phyloP scores from a whole-genome alignment of 148 eudicot genomes.

The Silene conica region DNA sequence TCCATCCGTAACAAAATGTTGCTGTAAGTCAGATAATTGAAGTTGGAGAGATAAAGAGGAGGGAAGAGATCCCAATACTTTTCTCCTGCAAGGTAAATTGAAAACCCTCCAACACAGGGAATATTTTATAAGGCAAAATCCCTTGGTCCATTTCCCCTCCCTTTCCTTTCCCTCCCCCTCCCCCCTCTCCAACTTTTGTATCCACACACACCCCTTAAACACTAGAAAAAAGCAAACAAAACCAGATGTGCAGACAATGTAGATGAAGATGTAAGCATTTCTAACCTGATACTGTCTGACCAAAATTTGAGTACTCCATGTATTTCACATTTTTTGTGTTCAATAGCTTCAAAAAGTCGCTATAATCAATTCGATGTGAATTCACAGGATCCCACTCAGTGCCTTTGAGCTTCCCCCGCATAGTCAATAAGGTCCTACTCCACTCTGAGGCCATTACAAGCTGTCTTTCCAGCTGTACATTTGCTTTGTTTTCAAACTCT shows the following conservation, averaged over 20 bases:
- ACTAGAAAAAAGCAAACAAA: background rate
- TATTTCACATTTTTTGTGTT: slow-evolving; percentile 72
- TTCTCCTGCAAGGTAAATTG: too few relatives aligned
- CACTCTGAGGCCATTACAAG: slow-evolving; percentile 91
- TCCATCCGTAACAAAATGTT: too few relatives aligned
- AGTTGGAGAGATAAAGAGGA: too few relatives aligned
- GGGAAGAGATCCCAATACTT: too few relatives aligned
- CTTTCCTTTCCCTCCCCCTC: too few relatives aligned
- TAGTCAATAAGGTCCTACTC: slow-evolving; percentile 71
- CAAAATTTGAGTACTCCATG: slow-evolving; percentile 92
- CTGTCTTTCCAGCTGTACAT: slow-evolving; percentile 86
- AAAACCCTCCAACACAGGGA: too few relatives aligned
- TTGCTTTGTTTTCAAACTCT: slow-evolving; percentile 77
- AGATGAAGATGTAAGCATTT: slow-evolving; percentile 3
- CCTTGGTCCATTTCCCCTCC: too few relatives aligned
- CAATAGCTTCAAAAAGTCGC: slow-evolving; percentile 70
- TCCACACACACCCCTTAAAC: background rate
- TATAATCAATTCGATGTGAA: slow-evolving; percentile 74
- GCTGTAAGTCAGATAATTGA: too few relatives aligned
- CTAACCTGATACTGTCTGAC: slow-evolving; percentile 77
- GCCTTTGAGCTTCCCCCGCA: slow-evolving; percentile 79
- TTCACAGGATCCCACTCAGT: slow-evolving; percentile 86
- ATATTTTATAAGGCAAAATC: too few relatives aligned
- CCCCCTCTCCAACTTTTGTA: too few relatives aligned
- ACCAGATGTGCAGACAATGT: background rate